Conservation (phyloP, 1,139 yeast genomes). For the Lodderomyces beijingensis region DNA sequence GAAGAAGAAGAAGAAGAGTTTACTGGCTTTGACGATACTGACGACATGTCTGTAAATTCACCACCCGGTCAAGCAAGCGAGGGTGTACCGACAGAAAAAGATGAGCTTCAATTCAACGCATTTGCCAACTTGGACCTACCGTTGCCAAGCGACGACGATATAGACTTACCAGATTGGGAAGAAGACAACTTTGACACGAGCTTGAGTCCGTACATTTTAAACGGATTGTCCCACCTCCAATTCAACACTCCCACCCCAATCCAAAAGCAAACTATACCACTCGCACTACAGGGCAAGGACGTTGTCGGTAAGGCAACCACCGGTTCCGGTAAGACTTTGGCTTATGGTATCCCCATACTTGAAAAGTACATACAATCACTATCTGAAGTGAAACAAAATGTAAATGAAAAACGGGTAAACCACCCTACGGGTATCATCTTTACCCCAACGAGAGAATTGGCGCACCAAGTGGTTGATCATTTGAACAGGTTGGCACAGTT, state of each 20-base stretch:
- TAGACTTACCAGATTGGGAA: conserved; percentile 61
- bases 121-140: conserved; percentile 22
- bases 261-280: conserved; percentile 74
- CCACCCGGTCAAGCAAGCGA: too few species aligned
- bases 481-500: conserved; percentile 56
- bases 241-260: conserved; percentile 78
- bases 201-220: conserved; percentile 52
- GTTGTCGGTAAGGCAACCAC: conserved; percentile 95
- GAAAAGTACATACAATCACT: conserved; percentile 50
- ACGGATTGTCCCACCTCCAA: conserved; percentile 55
- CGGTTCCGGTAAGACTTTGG: conserved; percentile 96
- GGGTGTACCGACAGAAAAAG: conserved; percentile 8
- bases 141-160: conserved; percentile 37
- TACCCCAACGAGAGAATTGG: conserved; percentile 95
- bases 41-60: too few species aligned
- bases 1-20: conserved; percentile 20
- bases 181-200: conserved; percentile 20
- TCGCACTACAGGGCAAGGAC: conserved; percentile 68
- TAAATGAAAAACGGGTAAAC: conserved; percentile 19
- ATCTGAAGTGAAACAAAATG: conserved; percentile 19
- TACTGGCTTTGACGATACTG: conserved; percentile 24
- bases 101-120: conserved; percentile 19
- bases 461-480: conserved; percentile 88
- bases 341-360: conserved; percentile 91
- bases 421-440: conserved; percentile 76